These are phyloP conservation scores for Stagonosporopsis vannaccii DNA, from an alignment of 2,329 filamentous ascomycete genomes.

Conservation along the genomic window DNA sequence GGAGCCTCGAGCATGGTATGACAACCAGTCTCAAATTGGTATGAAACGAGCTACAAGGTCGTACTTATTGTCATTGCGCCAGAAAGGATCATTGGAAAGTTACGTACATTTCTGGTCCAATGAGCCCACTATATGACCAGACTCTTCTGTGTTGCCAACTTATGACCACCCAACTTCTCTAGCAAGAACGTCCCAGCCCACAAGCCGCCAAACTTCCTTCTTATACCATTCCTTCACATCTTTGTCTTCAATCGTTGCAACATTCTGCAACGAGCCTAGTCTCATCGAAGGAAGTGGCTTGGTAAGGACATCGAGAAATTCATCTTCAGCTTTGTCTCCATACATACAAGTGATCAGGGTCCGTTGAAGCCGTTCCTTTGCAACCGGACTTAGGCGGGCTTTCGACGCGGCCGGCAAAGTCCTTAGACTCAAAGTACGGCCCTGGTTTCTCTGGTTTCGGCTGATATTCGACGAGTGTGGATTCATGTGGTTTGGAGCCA, in stretches of 20 bases:
- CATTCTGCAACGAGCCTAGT: slow-evolving; percentile 31
- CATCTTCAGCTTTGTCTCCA: slow-evolving; percentile 46
- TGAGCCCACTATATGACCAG: background rate
- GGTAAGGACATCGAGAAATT: slow-evolving; percentile 52
- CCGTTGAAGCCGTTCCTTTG: slow-evolving; percentile 54
- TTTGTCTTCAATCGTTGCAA: slow-evolving; percentile 49
- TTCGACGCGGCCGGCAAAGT: slow-evolving; percentile 36
- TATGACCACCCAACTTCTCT: slow-evolving; percentile 28
- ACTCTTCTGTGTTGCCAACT: background rate
- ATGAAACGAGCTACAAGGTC: background rate
- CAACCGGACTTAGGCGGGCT: slow-evolving; percentile 44
- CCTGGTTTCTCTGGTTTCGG: slow-evolving; percentile 11
- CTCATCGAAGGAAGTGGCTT: slow-evolving; percentile 44
- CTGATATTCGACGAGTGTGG: slow-evolving; percentile 13
- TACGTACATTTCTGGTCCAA: background rate
- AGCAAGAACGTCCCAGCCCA: slow-evolving; percentile 64
- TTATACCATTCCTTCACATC: slow-evolving; percentile 62
- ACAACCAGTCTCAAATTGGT: background rate
- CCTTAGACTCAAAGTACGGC: slow-evolving; percentile 38
- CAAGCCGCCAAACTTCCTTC: slow-evolving; percentile 62
- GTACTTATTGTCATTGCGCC: background rate
- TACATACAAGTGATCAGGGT: slow-evolving; percentile 56
- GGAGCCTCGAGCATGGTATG: background rate
- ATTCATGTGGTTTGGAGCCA: slow-evolving; percentile 49
- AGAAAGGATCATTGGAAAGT: background rate